These are phyloP conservation scores for Coemansia sp. DNA, from an alignment of 192 early-diverging fungal species.

Conservation along the genomic window DNA sequence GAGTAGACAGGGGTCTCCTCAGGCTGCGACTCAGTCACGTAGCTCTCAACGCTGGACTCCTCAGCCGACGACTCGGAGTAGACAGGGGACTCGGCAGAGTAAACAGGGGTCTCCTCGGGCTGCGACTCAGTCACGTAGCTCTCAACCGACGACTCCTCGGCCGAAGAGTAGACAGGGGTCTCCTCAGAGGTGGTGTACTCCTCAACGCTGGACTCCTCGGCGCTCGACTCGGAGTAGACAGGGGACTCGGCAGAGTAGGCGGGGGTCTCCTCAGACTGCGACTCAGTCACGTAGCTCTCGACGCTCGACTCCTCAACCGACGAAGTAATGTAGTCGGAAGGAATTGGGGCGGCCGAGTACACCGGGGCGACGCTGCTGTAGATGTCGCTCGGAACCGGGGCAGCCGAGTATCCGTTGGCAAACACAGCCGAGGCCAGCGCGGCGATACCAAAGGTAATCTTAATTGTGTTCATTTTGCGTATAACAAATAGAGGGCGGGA, in stretches of 20 bases:
- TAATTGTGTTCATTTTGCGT: constrained; percentile 32
- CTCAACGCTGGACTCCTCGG: background rate
- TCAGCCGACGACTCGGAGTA: no score
- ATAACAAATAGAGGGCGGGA: background rate
- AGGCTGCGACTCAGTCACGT: no score
- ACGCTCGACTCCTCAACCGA: constrained; percentile 15
- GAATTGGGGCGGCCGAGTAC: constrained; percentile 13
- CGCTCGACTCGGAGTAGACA: background rate
- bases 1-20: no score
- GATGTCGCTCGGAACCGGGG: constrained; percentile 18
- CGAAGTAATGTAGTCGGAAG: constrained; percentile 1
- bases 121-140: no score
- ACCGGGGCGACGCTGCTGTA: constrained; percentile 19
- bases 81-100: no score
- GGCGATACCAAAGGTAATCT: constrained; percentile 41
- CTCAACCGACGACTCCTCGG: constrained; percentile 3
- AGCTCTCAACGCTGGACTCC: no score
- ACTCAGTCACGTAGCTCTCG: constrained; percentile 1
- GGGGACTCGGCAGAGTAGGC: background rate
- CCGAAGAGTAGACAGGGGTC: constrained; percentile 7
- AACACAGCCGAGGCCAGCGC: constrained; percentile 37
- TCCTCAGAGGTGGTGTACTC: constrained; percentile 18
- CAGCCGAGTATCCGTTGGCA: constrained; percentile 18
- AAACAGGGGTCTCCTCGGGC: no score
- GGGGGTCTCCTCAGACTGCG: no score